These are phyloP conservation scores for Hemisphaericaspora subhashii DNA, from an alignment of 1,139 yeast species.

Conservation along the genomic window DNA sequence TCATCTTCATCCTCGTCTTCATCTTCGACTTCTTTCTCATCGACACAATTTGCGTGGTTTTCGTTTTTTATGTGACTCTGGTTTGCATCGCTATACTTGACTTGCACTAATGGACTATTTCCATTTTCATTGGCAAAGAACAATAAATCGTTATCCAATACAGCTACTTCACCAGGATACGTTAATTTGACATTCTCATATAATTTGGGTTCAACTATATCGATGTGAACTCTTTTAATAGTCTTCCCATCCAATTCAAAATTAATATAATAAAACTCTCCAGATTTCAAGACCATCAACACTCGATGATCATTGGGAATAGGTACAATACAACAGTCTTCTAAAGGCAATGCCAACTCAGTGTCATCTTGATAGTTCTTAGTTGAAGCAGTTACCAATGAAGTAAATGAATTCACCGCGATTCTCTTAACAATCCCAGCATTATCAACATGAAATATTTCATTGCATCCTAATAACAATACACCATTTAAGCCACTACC, in stretches of 20 bases:
- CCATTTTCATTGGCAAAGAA: conserved; percentile 39
- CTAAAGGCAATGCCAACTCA: conserved; percentile 54
- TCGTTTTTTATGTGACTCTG: conserved; percentile 2
- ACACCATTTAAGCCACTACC: conserved; percentile 77
- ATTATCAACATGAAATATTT: conserved; percentile 75
- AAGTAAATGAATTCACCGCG: conserved; percentile 60
- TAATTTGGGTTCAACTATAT: conserved; percentile 22
- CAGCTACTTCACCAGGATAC: conserved; percentile 35
- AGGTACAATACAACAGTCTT: conserved; percentile 51
- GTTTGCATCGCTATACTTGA: conserved; percentile 24
- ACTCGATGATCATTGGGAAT: conserved; percentile 52
- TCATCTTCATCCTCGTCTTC: conserved; percentile 28
- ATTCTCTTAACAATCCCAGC: conserved; percentile 74
- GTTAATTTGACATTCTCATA: conserved; percentile 25
- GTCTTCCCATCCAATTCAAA: conserved; percentile 55
- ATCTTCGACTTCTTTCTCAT: conserved; percentile 13
- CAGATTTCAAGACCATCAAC: conserved; percentile 51
- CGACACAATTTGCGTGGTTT: conserved; percentile 12
- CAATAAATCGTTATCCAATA: conserved; percentile 35
- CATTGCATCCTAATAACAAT: conserved; percentile 73
- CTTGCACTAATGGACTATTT: conserved; percentile 36
- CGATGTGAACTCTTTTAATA: conserved; percentile 37
- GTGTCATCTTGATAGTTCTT: conserved; percentile 53
- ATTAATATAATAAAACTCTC: conserved; percentile 49
- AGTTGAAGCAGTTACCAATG: conserved; percentile 50